Evolutionary conservation across 2,329 filamentous ascomycete genomes (phyloP), one percentile per base, ranked within the genome.

Genomic region (Botrytis hyacinthi): DNA sequence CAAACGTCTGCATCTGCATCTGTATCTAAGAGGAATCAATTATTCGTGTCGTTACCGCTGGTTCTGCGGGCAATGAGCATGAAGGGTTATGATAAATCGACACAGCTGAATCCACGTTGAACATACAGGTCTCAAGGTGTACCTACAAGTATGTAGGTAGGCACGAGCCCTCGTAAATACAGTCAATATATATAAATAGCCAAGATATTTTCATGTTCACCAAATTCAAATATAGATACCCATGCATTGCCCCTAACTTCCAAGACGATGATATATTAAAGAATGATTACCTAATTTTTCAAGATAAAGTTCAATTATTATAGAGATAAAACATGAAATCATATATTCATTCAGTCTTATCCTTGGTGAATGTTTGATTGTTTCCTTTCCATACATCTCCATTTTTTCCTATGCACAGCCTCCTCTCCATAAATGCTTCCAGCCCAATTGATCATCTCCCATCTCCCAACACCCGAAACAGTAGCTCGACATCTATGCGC

Each of bases 301-400:
- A 32, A 54, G 16, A 29, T 54, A 18, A 26, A 68, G 35, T 48
- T 18, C 46, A 32, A 51, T 67, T 67, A 67, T 40, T 67, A 67
- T 68, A 67, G 46, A 37, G 54, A 67, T 16, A 68, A 40, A 54
- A 54, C 14, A 68, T 40, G 46, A 68, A 54, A 42, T 68, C 65
- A 68, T 68, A 29, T 68, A 68, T 68, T 68, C 46, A 68, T 68
- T 40, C 46, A 16, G 26, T 54, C 35, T 68, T 40, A 54, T 68
- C 35, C 65, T 68, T 54, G 35, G 44, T 67, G 44, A 67, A 51
- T 51, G 35, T 32, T 67, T 51, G 32, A 67, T 67, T 67, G 46
- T 67, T 67, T 46, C 63, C 35, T 37, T 67, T 67, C 63, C 63
- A 40, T 51, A 51, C 63, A 67, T 40, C 32, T 67, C 44, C 32